Base-by-base conservation (phyloP, 352 stramenopile species). In the Aphanomyces astaci region DNA sequence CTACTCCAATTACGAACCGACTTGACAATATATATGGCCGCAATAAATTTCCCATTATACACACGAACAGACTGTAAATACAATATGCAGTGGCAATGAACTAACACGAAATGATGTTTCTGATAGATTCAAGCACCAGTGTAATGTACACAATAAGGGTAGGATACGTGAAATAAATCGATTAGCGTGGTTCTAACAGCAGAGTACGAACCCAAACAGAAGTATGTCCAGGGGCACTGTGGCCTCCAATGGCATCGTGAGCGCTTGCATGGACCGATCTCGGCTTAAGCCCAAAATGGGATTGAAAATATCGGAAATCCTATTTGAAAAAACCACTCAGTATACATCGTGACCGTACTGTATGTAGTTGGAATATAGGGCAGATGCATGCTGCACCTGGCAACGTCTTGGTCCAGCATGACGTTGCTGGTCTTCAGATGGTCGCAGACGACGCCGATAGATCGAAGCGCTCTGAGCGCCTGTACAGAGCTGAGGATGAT, bases 171-270 rank as follows among this genome's bases (percentile, higher is more conserved):
- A 43, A 7, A 43, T 15, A 43, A 43, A 43, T 43, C 51, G 51
- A 33, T 22, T n/a, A 30, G 7, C 4, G 30, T 59, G n/a, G n/a
- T n/a, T n/a, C n/a, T n/a, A n/a, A n/a, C n/a, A n/a, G n/a, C n/a
- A n/a, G n/a, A n/a, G n/a, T n/a, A n/a, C n/a, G n/a, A n/a, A 59
- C 51, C 83, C 83, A 64, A 90, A 88, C 0, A 89, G 72, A 22
- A 92, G 73, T 30, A 90, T 11, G 63, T 92, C 84, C 25, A 90
- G 73, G 66, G 87, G 82, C 39, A 89, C 80, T 24, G 80, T 72
- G 22, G 77, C 76, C 54, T 92, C 84, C 2, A 92, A 62, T 30
- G 79, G 72, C 53, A 90, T 73, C 2, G 82, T 92, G 5, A 78
- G 70, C 22, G 84, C 76, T 0, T 83, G 82, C 64, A 65, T 78